Evolutionary conservation across 805 yeast genomes (phyloP), one percentile per base, ranked within the genome.

Genomic region (Kodamaea neixiangensis): DNA sequence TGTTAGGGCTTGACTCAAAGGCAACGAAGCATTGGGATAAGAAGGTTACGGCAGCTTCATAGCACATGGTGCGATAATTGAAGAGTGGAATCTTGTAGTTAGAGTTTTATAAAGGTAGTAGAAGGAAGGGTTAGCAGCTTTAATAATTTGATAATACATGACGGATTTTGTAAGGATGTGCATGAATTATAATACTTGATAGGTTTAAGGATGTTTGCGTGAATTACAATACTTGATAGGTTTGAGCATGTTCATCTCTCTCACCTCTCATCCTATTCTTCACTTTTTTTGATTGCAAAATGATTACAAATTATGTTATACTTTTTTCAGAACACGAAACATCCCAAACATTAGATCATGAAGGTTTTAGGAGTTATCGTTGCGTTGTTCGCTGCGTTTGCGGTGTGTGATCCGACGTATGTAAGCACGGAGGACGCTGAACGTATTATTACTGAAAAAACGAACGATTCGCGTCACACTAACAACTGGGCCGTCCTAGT

Each of bases 401-500:
- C 44, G 3, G 34, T 43, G 19, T 56, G 55, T 1, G 53, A 51
- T n/a, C 54, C 56, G 11, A 42, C 42, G 17, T 46, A 49, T 35
- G 46, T 58, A 15, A 48, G 55, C 11, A 47, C 58, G n/a, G 62
- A 58, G 7, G 56, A 60, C 5, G 67, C 66, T 1, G 62, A 59
- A 22, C 48, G 58, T 17, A 58, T 61, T 48, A 63, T 68, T 40
- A 37, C 21, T 19, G 41, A 37, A 19, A 37, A 37, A 37, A 37
- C 41, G n/a, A 48, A 55, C 48, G 58, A 61, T 11, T 61, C 81
- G 40, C 59, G 86, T 71, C 81, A 91, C 59, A 81, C 85, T 29
- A 82, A 81, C 62, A 82, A 81, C 63, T 81, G 85, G 86, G 93
- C 99, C 0, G 98, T 94, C 3, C 72, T 94, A 42, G 97, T 94